phyloP scores from a whole-genome alignment of 176 grass and related monocot genomes.

The Musa schizocarpa region DNA sequence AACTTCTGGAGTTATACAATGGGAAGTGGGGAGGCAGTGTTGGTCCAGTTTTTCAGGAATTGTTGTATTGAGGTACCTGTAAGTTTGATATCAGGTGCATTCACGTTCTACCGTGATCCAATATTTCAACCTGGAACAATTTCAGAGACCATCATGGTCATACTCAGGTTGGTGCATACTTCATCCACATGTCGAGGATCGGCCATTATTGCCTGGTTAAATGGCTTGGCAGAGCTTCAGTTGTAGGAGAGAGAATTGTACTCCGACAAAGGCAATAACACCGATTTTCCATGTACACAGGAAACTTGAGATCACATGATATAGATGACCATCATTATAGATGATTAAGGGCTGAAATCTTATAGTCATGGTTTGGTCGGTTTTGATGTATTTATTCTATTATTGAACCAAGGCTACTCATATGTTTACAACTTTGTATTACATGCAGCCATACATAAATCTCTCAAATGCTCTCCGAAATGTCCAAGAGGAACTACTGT shows the following conservation, averaged over 20 bases:
- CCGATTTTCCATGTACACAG: too few species aligned
- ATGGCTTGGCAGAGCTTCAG: not conserved
- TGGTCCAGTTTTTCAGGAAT: constrained; percentile 64
- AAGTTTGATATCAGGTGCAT: not conserved
- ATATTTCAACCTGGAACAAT: not conserved
- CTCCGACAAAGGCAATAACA: too few species aligned
- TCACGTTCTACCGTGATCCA: not conserved
- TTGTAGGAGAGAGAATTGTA: not conserved
- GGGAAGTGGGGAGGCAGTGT: constrained; percentile 69
- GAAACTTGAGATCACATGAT: not conserved
- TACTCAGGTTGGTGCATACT: not conserved
- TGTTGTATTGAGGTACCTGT: constrained; percentile 47
- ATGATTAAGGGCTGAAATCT: not conserved
- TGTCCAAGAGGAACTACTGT: not conserved
- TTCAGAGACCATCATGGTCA: not conserved
- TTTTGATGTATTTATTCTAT: too few species aligned
- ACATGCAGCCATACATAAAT: too few species aligned
- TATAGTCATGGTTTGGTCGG: too few species aligned
- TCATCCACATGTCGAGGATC: not conserved
- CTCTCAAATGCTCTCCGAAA: too few species aligned
- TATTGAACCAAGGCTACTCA: too few species aligned
- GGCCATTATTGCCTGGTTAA: not conserved
- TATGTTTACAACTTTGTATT: too few species aligned
- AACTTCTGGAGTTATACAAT: constrained; percentile 70
- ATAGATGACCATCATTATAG: not conserved